Base-by-base conservation (phyloP, 2,329 filamentous ascomycete genomes). In the Neocatenulostroma microsporum region DNA sequence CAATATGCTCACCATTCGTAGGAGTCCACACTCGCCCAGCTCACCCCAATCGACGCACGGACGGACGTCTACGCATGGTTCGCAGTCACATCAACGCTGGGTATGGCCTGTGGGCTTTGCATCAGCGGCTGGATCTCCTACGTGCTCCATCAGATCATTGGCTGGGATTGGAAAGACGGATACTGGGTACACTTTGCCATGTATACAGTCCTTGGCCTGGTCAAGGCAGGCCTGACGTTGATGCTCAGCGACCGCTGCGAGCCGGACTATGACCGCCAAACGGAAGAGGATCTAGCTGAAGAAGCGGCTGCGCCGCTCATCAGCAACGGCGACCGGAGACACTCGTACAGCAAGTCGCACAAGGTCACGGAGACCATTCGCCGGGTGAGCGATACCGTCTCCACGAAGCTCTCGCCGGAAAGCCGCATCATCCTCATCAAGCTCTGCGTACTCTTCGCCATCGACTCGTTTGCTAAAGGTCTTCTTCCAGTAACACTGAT, bases 391-490 rank as follows among this genome's bases (percentile, higher is more conserved):
- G 21, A 17, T 12, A 36, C 33, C 3, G 24, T 40, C 18, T 14
- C 10, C 3, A 36, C 34, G 2, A 36, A 35, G 24, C 14, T 40
- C 20, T 36, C 38, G 17, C 30, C 35, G 7, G 36, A 33, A 19
- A 38, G 34, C 23, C 30, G 32, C 5, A 21, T 14, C 3, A 46
- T 34, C n/a, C 36, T 83, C 2, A 49, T 72, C 23, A 73, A 75
- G 30, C 65, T 88, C 0, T 80, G 77, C 47, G 61, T 80, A 5
- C 62, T 88, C 1, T 82, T 86, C 53, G 71, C 70, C 3, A 52
- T 86, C n/a, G 82, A 86, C 55, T 40, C 34, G 2, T 73, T 84
- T 39, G 80, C 78, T 8, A 80, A 77, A 1, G 81, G 82, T 2
- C 69, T 87, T 53, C 78, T 76, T 5, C 73, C 56, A 15, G 56